Conservation (phyloP, 106 monocot species). For the Dendrobium nobile region DNA sequence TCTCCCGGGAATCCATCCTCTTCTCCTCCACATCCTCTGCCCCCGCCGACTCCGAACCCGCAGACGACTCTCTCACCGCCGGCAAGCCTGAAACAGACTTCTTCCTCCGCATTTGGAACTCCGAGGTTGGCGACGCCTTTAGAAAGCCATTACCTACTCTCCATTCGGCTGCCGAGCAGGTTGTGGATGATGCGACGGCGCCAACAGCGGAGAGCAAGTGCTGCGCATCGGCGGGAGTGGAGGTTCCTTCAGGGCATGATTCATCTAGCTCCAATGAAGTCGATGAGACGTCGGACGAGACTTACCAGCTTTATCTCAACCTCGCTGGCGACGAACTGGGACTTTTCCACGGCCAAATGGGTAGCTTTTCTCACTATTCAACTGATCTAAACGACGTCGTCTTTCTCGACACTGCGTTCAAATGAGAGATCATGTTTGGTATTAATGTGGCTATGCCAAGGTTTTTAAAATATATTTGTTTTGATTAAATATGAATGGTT, state of each 20-base stretch:
- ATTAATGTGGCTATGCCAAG: neutral
- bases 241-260: conserved; percentile 2
- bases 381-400: conserved; percentile 33
- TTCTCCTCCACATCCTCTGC: conserved; percentile 38
- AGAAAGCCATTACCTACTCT: conserved; percentile 3
- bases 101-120: conserved; percentile 89
- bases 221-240: neutral
- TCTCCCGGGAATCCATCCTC: conserved; percentile 55
- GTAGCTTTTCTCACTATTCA: conserved; percentile 31
- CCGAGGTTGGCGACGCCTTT: conserved; percentile 70
- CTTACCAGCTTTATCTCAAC: conserved; percentile 65
- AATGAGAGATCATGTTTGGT: conserved; percentile 2
- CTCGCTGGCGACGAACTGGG: conserved; percentile 53
- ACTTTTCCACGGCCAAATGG: conserved; percentile 26
- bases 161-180: conserved; percentile 10
- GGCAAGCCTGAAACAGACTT: conserved; percentile 35
- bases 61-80: neutral
- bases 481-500: too few species aligned
- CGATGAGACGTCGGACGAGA: conserved; percentile 37
- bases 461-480: neutral
- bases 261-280: conserved; percentile 38
- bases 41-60: neutral
- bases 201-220: conserved; percentile 15
- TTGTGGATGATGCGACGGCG: neutral
- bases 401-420: conserved; percentile 39